Evolutionary conservation across 2,329 filamentous ascomycete genomes (phyloP).

Genomic region (Pseudocercospora crystallina): DNA sequence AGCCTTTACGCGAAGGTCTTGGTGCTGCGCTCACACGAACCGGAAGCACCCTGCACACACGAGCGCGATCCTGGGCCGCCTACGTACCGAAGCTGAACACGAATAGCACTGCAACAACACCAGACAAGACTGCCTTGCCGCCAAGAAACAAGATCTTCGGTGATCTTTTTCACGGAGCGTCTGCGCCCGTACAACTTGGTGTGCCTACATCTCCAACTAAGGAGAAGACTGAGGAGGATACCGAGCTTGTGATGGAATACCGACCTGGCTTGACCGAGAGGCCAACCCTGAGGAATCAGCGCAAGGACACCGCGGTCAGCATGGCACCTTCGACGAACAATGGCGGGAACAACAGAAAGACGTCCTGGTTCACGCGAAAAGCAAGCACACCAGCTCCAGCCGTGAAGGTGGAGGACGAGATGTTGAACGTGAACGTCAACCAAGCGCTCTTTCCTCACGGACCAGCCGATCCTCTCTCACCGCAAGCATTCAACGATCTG

Average conservation of each 20-base stretch:
- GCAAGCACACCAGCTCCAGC: conserved; percentile 14
- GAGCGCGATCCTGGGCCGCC: conserved; percentile 33
- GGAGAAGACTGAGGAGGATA: conserved; percentile 30
- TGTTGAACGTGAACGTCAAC: conserved; percentile 56
- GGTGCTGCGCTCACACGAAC: conserved; percentile 32
- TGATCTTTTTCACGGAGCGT: conserved; percentile 36
- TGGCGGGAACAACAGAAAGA: conserved; percentile 7
- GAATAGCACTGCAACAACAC: conserved; percentile 11
- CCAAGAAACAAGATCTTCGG: conserved; percentile 28
- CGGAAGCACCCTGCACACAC: conserved; percentile 30
- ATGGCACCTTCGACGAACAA: conserved; percentile 5
- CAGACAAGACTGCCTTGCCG: conserved; percentile 12
- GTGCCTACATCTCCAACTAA: conserved; percentile 29
- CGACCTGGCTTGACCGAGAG: conserved; percentile 34
- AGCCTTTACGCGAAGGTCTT: conserved; percentile 25
- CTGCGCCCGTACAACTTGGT: conserved; percentile 35
- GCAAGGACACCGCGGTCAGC: conserved; percentile 13
- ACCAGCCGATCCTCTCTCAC: conserved; percentile 48
- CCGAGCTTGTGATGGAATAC: conserved; percentile 39
- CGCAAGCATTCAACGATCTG: conserved; percentile 58
- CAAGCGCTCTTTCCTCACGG: conserved; percentile 56
- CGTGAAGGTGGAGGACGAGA: conserved; percentile 43
- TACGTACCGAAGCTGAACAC: conserved; percentile 31
- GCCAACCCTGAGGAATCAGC: conserved; percentile 19
- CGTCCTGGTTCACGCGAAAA: conserved; percentile 37